Percentiles rank a stretch among this genome's conserved stretches.
These are phyloP conservation scores for Ceratocystis papillata DNA, from an alignment of 2,329 filamentous ascomycete genomes.

Conservation along the genomic window DNA sequence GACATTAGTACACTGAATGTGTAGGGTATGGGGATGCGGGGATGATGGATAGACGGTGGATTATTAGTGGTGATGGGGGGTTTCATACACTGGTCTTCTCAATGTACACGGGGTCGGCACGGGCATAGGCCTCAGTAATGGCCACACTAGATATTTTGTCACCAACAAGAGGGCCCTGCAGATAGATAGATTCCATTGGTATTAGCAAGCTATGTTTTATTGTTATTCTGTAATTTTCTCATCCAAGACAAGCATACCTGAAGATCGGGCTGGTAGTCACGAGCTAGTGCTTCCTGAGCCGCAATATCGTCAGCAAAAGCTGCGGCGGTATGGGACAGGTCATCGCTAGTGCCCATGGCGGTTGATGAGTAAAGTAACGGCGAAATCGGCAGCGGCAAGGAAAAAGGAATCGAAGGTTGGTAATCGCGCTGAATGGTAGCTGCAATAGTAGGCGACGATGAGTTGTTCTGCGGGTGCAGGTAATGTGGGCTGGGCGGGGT, in stretches of 20 bases:
- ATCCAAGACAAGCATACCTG: slow-evolving; percentile 36
- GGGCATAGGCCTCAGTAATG: slow-evolving; percentile 77
- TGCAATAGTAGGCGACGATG: slow-evolving; percentile 5
- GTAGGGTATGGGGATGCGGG: too few relatives aligned
- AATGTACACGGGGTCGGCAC: slow-evolving; percentile 73
- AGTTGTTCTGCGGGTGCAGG: slow-evolving; percentile 16
- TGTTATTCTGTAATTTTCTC: background rate
- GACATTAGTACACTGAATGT: background rate
- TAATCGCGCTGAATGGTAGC: background rate
- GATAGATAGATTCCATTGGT: slow-evolving; percentile 28
- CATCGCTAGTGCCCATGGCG: slow-evolving; percentile 32
- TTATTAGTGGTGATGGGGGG: background rate
- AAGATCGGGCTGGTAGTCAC: slow-evolving; percentile 47
- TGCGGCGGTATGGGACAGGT: slow-evolving; percentile 28
- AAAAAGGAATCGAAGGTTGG: slow-evolving; percentile 12
- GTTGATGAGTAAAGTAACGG: slow-evolving; percentile 22
- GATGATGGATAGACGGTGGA: background rate
- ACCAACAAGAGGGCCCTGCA: slow-evolving; percentile 72
- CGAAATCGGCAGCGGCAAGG: slow-evolving; percentile 19
- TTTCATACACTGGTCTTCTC: slow-evolving; percentile 70
- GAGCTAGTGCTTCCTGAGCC: slow-evolving; percentile 51
- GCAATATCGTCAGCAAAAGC: slow-evolving; percentile 36
- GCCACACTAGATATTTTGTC: slow-evolving; percentile 63
- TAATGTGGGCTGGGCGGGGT: slow-evolving; percentile 5
- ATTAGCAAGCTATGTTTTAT: slow-evolving; percentile 12